Evolutionary conservation across 495 filamentous ascomycete species (phyloP).

Genomic region (Pseudoneurospora amorphoporcata): DNA sequence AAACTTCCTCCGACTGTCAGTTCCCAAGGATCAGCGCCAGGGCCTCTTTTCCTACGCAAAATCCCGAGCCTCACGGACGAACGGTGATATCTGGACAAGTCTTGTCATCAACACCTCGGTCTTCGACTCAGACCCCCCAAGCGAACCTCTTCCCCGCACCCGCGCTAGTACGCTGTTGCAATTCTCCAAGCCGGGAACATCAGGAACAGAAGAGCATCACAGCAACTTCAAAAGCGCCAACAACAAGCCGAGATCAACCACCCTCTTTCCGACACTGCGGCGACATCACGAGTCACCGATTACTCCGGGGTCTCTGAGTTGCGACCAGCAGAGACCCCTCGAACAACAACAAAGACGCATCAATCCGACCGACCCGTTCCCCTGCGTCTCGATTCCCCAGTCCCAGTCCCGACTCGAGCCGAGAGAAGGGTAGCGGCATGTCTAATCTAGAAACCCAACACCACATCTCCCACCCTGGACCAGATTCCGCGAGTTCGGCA

Average conservation of each 20-base stretch:
- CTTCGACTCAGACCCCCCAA: neutral
- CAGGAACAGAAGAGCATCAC: neutral
- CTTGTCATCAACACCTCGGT: neutral
- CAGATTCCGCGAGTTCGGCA: slow-evolving; percentile 18
- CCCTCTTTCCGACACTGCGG: neutral
- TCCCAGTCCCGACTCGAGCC: slow-evolving; percentile 8
- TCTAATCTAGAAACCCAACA: slow-evolving; percentile 30
- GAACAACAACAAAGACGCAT: neutral
- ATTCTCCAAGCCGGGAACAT: neutral
- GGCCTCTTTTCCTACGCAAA: neutral
- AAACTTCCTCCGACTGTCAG: neutral
- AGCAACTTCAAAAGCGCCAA: neutral
- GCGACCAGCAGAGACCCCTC: slow-evolving; percentile 3
- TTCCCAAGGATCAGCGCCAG: neutral
- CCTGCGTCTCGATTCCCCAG: neutral
- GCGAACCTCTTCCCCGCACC: neutral
- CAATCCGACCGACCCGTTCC: slow-evolving; percentile 5
- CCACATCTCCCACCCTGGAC: slow-evolving; percentile 24
- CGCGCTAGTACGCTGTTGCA: neutral
- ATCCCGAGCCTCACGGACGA: neutral
- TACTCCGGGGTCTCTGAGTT: slow-evolving; percentile 6
- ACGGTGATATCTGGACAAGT: neutral
- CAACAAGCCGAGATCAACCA: neutral
- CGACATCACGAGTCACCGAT: neutral
- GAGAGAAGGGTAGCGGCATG: slow-evolving; percentile 26